Evolutionary conservation across 192 early-diverging fungal genomes (phyloP), one percentile per base, ranked within the genome.

Genomic region (Ambispora gerdemannii): DNA sequence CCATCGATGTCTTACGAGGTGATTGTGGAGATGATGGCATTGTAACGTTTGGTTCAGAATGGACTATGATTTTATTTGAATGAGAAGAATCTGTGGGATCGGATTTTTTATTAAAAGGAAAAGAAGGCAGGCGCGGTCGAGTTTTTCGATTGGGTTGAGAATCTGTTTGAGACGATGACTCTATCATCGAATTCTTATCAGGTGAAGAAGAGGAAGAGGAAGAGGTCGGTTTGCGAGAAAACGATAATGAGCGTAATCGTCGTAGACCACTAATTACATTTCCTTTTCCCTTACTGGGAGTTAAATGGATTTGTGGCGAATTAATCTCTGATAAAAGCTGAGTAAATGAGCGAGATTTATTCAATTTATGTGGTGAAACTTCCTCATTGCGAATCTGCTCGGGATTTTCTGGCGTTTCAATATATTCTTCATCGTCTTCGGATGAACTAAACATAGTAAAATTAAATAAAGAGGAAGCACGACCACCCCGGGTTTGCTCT

Each of bases 391-490:
- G 32, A 10, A 15, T 8, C 1, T 33, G 50, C 10, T 68, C 52
- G n/a, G 52, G 51, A 22, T 2, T 17, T 27, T 7, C 28, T 2
- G 32, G 31, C n/a, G 17, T 35, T 38, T 68, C 67, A 56, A 34
- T n/a, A 67, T 55, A 53, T 25, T 68, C 67, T 3, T 68, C 51
- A 15, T 68, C 67, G 22, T 68, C 67, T 68, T 68, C 67, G 8
- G 67, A 53, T 25, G 33, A 34, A 13, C 67, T 52, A 35, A 68
- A 68, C 31, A 68, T 35, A 25, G 27, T 28, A 25, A 53, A 68
- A 56, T 68, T 68, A 4, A 68, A 25, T 55, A 68, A 11, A 2
- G 67, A 68, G 2, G 67, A 68, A 6, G 67, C 51, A 13, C 67
- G 67, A 24, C 51, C 32, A 35, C 67, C 51, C 28, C 67, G 32